These are phyloP conservation scores for Aquilaria agallochum DNA, from an alignment of 441 rosid genomes.

Conservation along the genomic window DNA sequence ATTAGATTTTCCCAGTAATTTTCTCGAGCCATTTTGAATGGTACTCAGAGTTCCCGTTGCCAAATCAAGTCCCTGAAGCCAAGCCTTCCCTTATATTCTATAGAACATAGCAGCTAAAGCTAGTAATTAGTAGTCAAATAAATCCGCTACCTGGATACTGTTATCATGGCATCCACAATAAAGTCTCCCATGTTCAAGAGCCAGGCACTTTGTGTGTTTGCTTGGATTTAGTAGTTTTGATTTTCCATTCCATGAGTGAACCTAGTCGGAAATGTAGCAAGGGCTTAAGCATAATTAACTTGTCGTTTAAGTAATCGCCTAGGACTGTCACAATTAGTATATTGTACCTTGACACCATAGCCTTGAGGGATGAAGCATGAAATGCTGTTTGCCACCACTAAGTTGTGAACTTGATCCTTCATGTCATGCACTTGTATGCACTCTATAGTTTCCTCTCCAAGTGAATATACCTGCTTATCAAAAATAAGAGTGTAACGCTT, in stretches of 20 bases:
- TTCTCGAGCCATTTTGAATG: conserved; percentile 61
- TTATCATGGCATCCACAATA: conserved; percentile 73
- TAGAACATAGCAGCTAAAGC: too few relatives aligned
- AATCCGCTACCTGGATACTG: conserved; percentile 55
- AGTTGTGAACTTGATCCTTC: conserved; percentile 65
- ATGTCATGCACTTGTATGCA: conserved; percentile 66
- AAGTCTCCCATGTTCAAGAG: conserved; percentile 55
- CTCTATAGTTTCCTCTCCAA: conserved; percentile 31
- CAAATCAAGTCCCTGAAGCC: conserved; percentile 63
- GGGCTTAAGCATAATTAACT: neutral
- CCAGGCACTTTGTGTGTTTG: conserved; percentile 50
- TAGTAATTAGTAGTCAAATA: neutral
- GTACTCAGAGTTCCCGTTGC: conserved; percentile 54
- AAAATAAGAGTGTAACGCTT: neutral
- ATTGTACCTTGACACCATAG: conserved; percentile 67
- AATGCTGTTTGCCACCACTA: conserved; percentile 44
- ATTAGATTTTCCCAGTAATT: conserved; percentile 54
- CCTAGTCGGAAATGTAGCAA: conserved; percentile 26
- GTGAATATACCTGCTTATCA: conserved; percentile 51
- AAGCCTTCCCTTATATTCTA: conserved; percentile 4
- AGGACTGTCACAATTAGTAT: too few relatives aligned
- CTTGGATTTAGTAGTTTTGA: conserved; percentile 46
- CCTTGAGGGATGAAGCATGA: conserved; percentile 76
- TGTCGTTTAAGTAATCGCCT: neutral
- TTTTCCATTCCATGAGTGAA: conserved; percentile 65